phyloP scores from a whole-genome alignment of 352 stramenopile species.

The Phytophthora foliorum region DNA sequence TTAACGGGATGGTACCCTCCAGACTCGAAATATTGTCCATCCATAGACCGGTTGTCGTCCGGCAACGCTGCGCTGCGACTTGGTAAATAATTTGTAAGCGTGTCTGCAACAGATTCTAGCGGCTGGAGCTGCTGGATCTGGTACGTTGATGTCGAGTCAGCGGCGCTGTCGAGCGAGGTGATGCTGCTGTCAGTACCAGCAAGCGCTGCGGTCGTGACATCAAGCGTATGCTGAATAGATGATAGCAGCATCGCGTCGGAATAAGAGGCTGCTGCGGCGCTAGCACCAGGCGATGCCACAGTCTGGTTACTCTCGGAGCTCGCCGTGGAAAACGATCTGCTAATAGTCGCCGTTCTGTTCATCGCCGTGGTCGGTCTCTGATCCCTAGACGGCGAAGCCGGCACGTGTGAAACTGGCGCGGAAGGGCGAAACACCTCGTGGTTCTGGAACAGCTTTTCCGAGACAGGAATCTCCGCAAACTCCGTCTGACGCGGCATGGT shows the following conservation, averaged over 20 bases:
- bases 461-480: constrained; percentile 61
- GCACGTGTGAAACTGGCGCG: constrained; percentile 17
- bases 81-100: constrained; percentile 51
- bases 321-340: constrained; percentile 11
- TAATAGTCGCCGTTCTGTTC: constrained; percentile 1
- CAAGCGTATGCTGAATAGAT: constrained; percentile 54
- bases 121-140: constrained; percentile 46
- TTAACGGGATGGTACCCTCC: constrained; percentile 27
- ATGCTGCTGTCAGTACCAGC: constrained; percentile 20
- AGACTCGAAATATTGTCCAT: constrained; percentile 29
- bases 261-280: constrained; percentile 16
- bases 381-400: constrained; percentile 23
- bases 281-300: neutral
- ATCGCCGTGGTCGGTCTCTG: neutral
- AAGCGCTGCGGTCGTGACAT: constrained; percentile 23
- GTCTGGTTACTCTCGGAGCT: constrained; percentile 12
- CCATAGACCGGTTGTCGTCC: constrained; percentile 13
- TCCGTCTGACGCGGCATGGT: constrained; percentile 62
- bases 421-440: constrained; percentile 38
- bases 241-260: constrained; percentile 62
- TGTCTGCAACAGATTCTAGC: constrained; percentile 41
- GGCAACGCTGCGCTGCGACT: constrained; percentile 8
- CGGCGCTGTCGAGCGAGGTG: constrained; percentile 10
- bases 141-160: constrained; percentile 17
- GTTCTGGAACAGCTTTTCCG: constrained; percentile 60